Base-by-base conservation (phyloP, 805 yeast genomes). In the Ascoidea asiatica region DNA sequence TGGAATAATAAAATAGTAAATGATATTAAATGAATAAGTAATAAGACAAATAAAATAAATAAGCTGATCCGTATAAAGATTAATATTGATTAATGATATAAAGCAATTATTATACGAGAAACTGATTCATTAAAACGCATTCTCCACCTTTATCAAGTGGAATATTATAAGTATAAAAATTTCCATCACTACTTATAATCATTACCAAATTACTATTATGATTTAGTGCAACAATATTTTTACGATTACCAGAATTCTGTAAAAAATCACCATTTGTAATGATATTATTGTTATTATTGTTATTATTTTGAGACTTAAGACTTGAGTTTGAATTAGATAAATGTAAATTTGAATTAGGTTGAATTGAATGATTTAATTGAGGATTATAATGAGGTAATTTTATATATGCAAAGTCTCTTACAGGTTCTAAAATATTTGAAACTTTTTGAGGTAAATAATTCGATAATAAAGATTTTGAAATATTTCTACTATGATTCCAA, bases 101-200 rank as follows among this genome's bases (percentile, higher is more conserved):
- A n/a, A n/a, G n/a, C n/a, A n/a, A n/a, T n/a, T n/a, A n/a, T n/a
- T n/a, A n/a, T 2, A 71, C 58, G 15, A 71, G 63, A 49, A 70
- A 70, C 50, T 76, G 81, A 45, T 71, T 70, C 49, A 74, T 61
- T 45, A 78, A 58, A 8, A 75, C 74, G 58, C 85, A 78, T 50
- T 77, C 82, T 1, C 86, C 86, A 1, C 85, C 86, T 38, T 77
- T 54, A 43, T 70, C 76, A 7, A 49, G 36, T 11, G 80, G 83
- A 21, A 79, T 61, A 2, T 72, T 72, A 53, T 76, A 77, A 1
- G 73, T 69, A 44, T 70, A 71, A 42, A 74, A 69, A 40, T 67
- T 62, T 0, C 83, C 82, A 43, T 69, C 73, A 1, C 68, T 62
- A 0, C 79, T 74, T 2, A 72, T 72, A 4, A 75, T 77, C 53